Conservation (phyloP, 495 filamentous ascomycete genomes). For the Xylona heveae region DNA sequence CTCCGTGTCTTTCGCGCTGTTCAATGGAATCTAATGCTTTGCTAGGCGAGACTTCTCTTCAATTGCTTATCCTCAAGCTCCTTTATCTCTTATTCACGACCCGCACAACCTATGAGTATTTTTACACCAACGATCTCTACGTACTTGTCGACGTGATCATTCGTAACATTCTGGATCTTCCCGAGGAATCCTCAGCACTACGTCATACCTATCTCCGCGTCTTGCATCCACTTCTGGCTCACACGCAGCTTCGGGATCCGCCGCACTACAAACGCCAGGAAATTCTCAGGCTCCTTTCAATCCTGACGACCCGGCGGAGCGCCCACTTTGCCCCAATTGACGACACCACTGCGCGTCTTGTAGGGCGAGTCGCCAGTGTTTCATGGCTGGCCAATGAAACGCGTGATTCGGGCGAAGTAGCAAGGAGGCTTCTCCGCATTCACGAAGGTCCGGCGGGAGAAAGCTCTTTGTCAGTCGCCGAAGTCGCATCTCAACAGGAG, state of each 20-base stretch:
- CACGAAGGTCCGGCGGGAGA: slow-evolving; percentile 10
- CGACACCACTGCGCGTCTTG: slow-evolving; percentile 69
- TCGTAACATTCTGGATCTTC: slow-evolving; percentile 83
- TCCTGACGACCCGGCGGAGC: slow-evolving; percentile 34
- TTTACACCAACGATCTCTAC: slow-evolving; percentile 91
- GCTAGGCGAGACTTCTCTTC: slow-evolving; percentile 59
- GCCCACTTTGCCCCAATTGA: slow-evolving; percentile 81
- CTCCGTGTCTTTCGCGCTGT: background rate
- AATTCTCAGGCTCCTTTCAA: slow-evolving; percentile 46
- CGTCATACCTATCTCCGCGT: slow-evolving; percentile 97
- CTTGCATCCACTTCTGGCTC: slow-evolving; percentile 67
- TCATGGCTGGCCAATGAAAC: slow-evolving; percentile 44
- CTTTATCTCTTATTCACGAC: slow-evolving; percentile 91
- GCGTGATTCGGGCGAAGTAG: slow-evolving; percentile 18
- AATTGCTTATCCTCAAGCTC: slow-evolving; percentile 86
- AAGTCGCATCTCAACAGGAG: slow-evolving; percentile 59
- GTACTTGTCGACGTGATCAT: slow-evolving; percentile 92
- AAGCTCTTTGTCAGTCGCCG: slow-evolving; percentile 28
- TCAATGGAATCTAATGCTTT: background rate
- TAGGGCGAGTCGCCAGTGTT: slow-evolving; percentile 63
- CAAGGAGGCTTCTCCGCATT: slow-evolving; percentile 6
- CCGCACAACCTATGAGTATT: slow-evolving; percentile 80
- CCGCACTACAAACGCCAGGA: slow-evolving; percentile 89
- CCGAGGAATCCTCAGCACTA: slow-evolving; percentile 54
- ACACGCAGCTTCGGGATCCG: slow-evolving; percentile 69